Base-by-base conservation (phyloP, 1,284 basidiomycete genomes). In the Ganoderma leucocontextum region DNA sequence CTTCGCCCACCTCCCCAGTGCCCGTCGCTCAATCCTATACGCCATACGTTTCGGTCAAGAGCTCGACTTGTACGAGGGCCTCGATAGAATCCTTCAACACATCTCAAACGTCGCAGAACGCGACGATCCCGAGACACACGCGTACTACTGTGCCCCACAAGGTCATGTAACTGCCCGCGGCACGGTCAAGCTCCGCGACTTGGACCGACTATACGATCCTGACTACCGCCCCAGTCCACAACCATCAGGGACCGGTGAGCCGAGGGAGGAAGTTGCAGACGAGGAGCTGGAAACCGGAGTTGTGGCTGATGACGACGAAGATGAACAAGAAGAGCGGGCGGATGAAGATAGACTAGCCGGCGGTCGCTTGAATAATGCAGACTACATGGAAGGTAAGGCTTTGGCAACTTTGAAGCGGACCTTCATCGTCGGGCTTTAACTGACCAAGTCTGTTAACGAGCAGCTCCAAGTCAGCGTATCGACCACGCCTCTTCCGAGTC, bases 81-180 rank as follows among this genome's bases (percentile, higher is more conserved):
- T 49, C 47, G 47, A 49, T 25, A 49, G 47, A 49, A 49, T 49
- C 22, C 47, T 49, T 22, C 47, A 49, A 49, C 47, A 22, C 47
- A 5, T 49, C 8, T 49, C 47, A 4, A 49, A 49, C 10, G 15
- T 49, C 22, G 47, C 47, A 49, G 47, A 49, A 8, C 12, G n/a
- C n/a, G 22, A 49, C n/a, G 19, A 49, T 22, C n/a, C 8, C 44
- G 19, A 9, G 8, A 25, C 2, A 25, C 7, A 10, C 47, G n/a
- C n/a, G 7, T 49, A 49, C n/a, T 49, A 49, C 22, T 49, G n/a
- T 10, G 47, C 47, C n/a, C 47, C 47, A 25, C 47, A 49, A 49
- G 47, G 47, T n/a, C 47, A 49, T 22, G 47, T 49, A 49, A 49
- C 47, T 1, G 47, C 22, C 7, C 5, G n/a, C 5, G n/a, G 47